phyloP scores from a whole-genome alignment of 1,139 yeast species.

The Arxiozyma heterogenica region DNA sequence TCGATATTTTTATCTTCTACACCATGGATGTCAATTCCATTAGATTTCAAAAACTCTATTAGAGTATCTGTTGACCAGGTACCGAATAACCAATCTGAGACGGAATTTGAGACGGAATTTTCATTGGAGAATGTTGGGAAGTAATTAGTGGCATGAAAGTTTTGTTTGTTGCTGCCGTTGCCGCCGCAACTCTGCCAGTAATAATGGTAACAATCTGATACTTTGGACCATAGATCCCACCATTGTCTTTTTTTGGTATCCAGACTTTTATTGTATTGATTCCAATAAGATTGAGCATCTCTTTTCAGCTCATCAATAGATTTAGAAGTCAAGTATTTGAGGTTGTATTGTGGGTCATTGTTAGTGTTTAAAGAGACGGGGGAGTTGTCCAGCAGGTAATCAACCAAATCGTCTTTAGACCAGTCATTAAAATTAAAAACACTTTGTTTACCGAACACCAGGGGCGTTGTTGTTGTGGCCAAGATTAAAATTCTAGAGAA shows the following conservation, averaged over 20 bases:
- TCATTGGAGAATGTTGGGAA: background rate
- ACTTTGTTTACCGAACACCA: constrained; percentile 6
- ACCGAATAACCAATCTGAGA: constrained; percentile 39
- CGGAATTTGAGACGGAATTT: constrained; percentile 10
- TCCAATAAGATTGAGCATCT: constrained; percentile 33
- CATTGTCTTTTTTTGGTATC: constrained; percentile 14
- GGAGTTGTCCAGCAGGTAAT: constrained; percentile 33
- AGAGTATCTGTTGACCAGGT: constrained; percentile 40
- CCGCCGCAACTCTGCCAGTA: too few relatives aligned
- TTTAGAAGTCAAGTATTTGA: constrained; percentile 14
- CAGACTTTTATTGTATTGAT: constrained; percentile 22
- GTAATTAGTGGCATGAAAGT: constrained; percentile 3
- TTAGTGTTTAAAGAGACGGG: background rate
- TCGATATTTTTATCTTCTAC: constrained; percentile 27
- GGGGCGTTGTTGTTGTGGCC: background rate
- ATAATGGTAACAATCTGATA: too few relatives aligned
- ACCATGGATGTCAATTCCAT: constrained; percentile 26
- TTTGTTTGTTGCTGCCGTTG: background rate
- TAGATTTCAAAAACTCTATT: constrained; percentile 32
- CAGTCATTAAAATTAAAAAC: constrained; percentile 25
- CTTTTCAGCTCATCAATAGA: constrained; percentile 31
- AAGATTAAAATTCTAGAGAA: background rate
- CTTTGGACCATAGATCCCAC: constrained; percentile 24
- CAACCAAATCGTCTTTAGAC: constrained; percentile 29
- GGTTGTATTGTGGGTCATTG: constrained; percentile 17